Evolutionary conservation across 495 filamentous ascomycete species (phyloP), one percentile per base, ranked within the genome.

Genomic region (Talaromyces liani): DNA sequence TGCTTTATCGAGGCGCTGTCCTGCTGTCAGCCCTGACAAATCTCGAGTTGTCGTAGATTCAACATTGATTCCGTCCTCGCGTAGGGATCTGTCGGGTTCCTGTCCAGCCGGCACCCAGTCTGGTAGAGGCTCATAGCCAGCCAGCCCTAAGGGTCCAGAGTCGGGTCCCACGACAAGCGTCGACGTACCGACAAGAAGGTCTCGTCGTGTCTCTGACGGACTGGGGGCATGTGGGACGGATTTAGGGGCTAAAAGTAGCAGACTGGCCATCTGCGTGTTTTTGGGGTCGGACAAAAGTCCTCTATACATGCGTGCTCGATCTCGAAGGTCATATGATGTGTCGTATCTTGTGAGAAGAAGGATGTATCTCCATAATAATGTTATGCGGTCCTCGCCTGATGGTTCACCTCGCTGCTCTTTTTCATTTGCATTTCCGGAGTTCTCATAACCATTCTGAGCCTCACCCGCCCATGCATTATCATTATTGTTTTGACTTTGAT

Each of bases 221-320:
- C 88, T 93, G 0, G 91, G 90, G 0, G 88, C 84, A 55, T 94
- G 89, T 1, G 94, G 94, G 0, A 92, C 91, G 0, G 94, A 93
- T 71, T 98, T 98, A 0, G 94, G 94, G 2, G 94, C 94, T 0
- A 97, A 82, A 0, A 98, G 86, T 66, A 97, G 86, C 4, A 98
- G 80, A 7, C 87, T 92, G 16, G 94, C 94, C 16, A 98, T 84
- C 70, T 97, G 91, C 0, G 89, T 91, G 7, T 83, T 85, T 5
- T 82, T 80, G 0, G 93, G 90, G 10, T 84, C 84, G 22, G 84
- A 82, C 1, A 98, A 84, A 4, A 98, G 83, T 2, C 89, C 85
- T 66, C 91, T 92, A 76, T 96, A 97, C 29, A 97, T 77, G 7
- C 94, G 84, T 2, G 92, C 85, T 22, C 94, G 90, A 68, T 97